Base-by-base conservation (phyloP, 106 monocot genomes). In the Platanthera guangdongensis region DNA sequence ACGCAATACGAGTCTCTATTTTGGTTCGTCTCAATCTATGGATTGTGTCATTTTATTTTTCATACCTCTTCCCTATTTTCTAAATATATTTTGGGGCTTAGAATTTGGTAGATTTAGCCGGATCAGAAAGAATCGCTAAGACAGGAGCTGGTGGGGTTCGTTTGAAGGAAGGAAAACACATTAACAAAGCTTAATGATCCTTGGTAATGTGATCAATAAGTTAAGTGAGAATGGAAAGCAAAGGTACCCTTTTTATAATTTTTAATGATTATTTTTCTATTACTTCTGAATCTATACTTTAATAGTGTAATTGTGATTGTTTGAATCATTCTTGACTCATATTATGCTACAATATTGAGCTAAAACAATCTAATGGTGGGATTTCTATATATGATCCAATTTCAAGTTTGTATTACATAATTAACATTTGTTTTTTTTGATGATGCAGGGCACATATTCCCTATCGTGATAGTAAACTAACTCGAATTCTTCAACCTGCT, bases 161-260 rank as follows among this genome's bases (percentile, higher is more conserved):
- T 46, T 79, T 97, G 77, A 97, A 97, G 75, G 96, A 97, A 78
- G 96, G 96, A 45, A 97, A 97, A 75, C 77, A 97, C 82, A 97
- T 97, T 32, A 97, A 97, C 83, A 97, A 97, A 97, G 96, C 49
- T 88, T 97, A 78, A 93, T 91, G 91, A 82, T 82, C 79, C 90
- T 93, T 75, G 96, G 96, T 50, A 93, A 93, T 83, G 96, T 97
- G 55, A 97, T 97, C 65, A 97, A 97, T 71, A 97, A 93, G 78
- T 81, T 97, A 25, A 86, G 90, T 83, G 96, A 97, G 51, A 82
- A 64, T 81, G 88, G 88, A 73, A 97, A 86, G 49, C 87, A 91
- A 73, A 93, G 93, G 95, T 96, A 83, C 8, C 30, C 9, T 62
- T 45, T 0, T 7, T 79, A 32, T 72, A 4, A 67, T 28, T 52